Percentiles rank a stretch among this genome's conserved stretches.
Conservation (phyloP, 2,329 filamentous ascomycete genomes). For the Diaporthe citriasiana region DNA sequence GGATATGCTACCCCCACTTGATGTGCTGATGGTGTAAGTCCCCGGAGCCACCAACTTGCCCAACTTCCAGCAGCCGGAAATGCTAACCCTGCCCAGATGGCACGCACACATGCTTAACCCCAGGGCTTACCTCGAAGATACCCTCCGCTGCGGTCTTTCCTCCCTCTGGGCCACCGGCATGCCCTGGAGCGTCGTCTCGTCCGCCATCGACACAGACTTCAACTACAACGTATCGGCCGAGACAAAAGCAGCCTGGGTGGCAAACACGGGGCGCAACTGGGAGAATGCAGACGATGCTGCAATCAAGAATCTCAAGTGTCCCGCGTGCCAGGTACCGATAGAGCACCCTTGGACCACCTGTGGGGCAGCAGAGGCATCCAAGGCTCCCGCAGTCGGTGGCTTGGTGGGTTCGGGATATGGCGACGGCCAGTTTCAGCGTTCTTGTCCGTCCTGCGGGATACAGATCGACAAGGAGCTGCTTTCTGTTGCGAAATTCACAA, state of each 20-base stretch:
- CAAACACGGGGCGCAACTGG: conserved; percentile 67
- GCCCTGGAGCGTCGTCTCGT: conserved; percentile 74
- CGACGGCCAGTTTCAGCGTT: conserved; percentile 65
- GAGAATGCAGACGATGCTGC: conserved; percentile 67
- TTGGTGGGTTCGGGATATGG: conserved; percentile 70
- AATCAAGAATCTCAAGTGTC: conserved; percentile 67
- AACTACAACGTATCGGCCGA: conserved; percentile 64
- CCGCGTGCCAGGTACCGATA: conserved; percentile 61
- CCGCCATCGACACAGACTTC: conserved; percentile 71
- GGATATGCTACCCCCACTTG: conserved; percentile 69
- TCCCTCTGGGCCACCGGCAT: conserved; percentile 74
- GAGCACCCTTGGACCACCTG: conserved; percentile 73
- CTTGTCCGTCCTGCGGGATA: conserved; percentile 66
- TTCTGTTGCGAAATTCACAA: conserved; percentile 72
- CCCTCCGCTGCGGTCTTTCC: conserved; percentile 68
- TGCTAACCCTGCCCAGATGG: conserved; percentile 47
- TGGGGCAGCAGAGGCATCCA: conserved; percentile 53
- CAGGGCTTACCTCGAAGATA: conserved; percentile 80
- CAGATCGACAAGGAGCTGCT: conserved; percentile 70
- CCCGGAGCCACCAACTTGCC: too few relatives aligned
- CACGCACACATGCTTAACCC: conserved; percentile 86
- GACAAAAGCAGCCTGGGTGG: conserved; percentile 62
- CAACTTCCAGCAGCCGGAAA: neutral
- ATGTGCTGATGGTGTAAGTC: conserved; percentile 56
- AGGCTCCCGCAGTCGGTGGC: conserved; percentile 47